Conservation (phyloP, 805 yeast species). For the Teunomyces tritomae region DNA sequence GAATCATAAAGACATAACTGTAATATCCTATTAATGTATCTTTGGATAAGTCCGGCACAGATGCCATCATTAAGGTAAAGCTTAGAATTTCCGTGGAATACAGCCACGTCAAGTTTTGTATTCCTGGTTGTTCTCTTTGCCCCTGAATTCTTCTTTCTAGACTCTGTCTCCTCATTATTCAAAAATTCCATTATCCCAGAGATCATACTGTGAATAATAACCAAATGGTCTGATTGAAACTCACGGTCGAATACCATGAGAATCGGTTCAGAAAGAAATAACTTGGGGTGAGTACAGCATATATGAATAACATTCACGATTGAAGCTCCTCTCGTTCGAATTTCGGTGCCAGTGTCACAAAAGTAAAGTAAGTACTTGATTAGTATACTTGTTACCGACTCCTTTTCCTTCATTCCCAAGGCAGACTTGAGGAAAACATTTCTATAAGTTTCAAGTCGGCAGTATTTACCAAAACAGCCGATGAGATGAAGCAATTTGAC, state of each 20-base stretch:
- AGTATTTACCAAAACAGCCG: slow-evolving; percentile 70
- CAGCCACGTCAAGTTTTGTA: slow-evolving; percentile 41
- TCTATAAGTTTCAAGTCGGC: slow-evolving; percentile 53
- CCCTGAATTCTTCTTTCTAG: slow-evolving; percentile 40
- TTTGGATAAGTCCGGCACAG: slow-evolving; percentile 68
- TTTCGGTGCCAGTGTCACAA: slow-evolving; percentile 34
- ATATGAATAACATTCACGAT: slow-evolving; percentile 56
- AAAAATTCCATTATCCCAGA: slow-evolving; percentile 60
- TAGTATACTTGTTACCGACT: slow-evolving; percentile 55
- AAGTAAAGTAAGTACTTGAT: slow-evolving; percentile 59
- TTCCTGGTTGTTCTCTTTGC: slow-evolving; percentile 34
- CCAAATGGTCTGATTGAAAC: slow-evolving; percentile 36
- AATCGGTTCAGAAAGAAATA: slow-evolving; percentile 60
- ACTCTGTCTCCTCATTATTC: slow-evolving; percentile 50
- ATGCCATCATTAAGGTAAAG: slow-evolving; percentile 62
- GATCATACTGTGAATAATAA: slow-evolving; percentile 50
- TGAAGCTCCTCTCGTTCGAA: slow-evolving; percentile 47
- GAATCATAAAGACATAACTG: slow-evolving; percentile 48
- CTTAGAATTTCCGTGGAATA: slow-evolving; percentile 52
- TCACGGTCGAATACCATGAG: slow-evolving; percentile 51
- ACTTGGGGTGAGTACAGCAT: slow-evolving; percentile 60
- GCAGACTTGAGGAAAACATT: slow-evolving; percentile 36
- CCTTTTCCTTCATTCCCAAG: slow-evolving; percentile 47
- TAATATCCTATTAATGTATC: slow-evolving; percentile 52
- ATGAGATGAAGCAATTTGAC: slow-evolving; percentile 58